Percentiles rank a stretch among this genome's conserved stretches.
phyloP scores from a whole-genome alignment of 805 yeast genomes.

The Dipodascus geniculatus region DNA sequence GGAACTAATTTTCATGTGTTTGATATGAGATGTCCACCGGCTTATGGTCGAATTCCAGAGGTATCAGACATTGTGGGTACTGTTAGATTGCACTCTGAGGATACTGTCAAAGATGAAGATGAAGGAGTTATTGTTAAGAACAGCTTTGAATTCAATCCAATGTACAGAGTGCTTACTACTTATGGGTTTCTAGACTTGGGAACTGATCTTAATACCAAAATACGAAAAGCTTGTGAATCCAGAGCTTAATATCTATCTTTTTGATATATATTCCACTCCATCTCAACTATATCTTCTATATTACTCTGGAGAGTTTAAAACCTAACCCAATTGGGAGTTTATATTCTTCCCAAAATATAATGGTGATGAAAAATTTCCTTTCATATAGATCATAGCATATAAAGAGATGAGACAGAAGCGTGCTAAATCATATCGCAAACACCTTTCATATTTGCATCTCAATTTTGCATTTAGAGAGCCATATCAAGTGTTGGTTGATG shows the following conservation, averaged over 20 bases:
- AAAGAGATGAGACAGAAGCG: constrained; percentile 82
- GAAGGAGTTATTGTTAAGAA: constrained; percentile 43
- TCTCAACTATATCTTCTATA: background rate
- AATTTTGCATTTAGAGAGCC: constrained; percentile 91
- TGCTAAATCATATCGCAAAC: constrained; percentile 88
- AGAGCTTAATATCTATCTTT: background rate
- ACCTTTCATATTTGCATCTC: constrained; percentile 72
- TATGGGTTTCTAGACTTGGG: constrained; percentile 43
- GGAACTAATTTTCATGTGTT: constrained; percentile 54
- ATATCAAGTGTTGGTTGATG: constrained; percentile 81
- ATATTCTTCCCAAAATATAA: background rate
- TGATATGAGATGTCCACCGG: constrained; percentile 56
- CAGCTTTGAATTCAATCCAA: constrained; percentile 44
- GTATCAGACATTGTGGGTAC: constrained; percentile 63
- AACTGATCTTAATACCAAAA: constrained; percentile 36
- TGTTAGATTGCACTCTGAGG: constrained; percentile 37
- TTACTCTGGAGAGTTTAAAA: no score
- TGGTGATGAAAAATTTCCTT: background rate
- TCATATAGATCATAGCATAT: background rate
- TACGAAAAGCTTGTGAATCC: constrained; percentile 26
- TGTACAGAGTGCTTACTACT: constrained; percentile 42
- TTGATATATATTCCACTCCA: background rate
- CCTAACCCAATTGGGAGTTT: background rate
- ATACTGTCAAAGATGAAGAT: no score
- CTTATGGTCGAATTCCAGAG: constrained; percentile 55